Conservation (phyloP, 768 basidiomycete species). For the Leccinum boreale region DNA sequence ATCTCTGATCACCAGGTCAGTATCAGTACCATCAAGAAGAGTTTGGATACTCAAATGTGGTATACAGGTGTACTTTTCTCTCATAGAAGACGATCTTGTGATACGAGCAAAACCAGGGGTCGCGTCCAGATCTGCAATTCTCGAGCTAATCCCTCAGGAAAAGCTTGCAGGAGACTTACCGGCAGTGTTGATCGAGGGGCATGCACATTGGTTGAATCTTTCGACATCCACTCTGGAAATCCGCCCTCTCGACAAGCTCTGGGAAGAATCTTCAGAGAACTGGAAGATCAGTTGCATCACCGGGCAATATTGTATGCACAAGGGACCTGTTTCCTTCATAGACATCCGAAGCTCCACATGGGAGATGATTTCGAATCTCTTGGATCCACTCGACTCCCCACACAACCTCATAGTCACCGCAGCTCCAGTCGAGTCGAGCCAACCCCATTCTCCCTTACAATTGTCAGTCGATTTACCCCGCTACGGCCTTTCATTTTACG, state of each 20-base stretch:
- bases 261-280: constrained; percentile 25
- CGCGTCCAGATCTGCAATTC: neutral
- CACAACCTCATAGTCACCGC: constrained; percentile 22
- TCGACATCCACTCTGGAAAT: constrained; percentile 23
- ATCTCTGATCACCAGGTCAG: constrained; percentile 19
- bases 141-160: constrained; percentile 15
- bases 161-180: constrained; percentile 27
- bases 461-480: constrained; percentile 38
- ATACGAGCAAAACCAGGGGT: constrained; percentile 12
- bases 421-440: neutral
- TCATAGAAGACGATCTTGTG: constrained; percentile 13
- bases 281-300: constrained; percentile 22
- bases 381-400: constrained; percentile 23
- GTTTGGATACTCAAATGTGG: neutral
- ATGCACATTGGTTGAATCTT: constrained; percentile 33
- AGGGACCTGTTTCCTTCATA: constrained; percentile 14
- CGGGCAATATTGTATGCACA: constrained; percentile 5
- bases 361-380: constrained; percentile 24
- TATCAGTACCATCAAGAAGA: neutral
- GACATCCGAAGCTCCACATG: constrained; percentile 28
- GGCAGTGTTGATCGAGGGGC: constrained; percentile 13
- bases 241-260: constrained; percentile 23
- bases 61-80: constrained; percentile 23
- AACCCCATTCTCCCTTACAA: neutral
- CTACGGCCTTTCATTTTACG: constrained; percentile 39